phyloP scores from a whole-genome alignment of 768 basidiomycete genomes.

The Phanerodontia chrysosporium region DNA sequence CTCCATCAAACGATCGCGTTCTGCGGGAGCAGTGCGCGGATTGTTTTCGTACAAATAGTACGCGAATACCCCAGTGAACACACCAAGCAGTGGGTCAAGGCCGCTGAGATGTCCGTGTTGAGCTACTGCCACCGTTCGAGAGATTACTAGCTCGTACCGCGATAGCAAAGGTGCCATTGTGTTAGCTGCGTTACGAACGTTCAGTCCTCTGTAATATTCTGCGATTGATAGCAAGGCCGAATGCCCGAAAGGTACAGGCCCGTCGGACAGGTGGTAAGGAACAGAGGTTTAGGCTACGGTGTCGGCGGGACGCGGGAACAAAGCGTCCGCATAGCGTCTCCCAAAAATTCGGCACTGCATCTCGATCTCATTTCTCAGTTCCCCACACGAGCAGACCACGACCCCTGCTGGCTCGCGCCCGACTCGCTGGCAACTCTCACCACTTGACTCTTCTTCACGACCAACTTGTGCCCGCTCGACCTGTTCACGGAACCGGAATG shows the following conservation, averaged over 20 bases:
- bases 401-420: background rate
- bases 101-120: constrained; percentile 36
- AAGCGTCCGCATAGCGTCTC: constrained; percentile 2
- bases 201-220: background rate
- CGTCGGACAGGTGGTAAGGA: background rate
- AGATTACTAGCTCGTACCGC: constrained; percentile 31
- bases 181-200: background rate
- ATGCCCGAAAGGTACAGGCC: background rate
- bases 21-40: constrained; percentile 62
- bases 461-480: background rate
- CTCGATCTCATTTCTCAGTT: background rate
- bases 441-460: background rate
- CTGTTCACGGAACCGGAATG: constrained; percentile 28
- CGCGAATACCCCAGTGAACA: constrained; percentile 75
- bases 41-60: constrained; percentile 79
- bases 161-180: constrained; percentile 50
- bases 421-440: background rate
- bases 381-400: constrained; percentile 5
- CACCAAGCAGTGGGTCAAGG: constrained; percentile 68
- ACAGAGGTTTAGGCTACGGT: constrained; percentile 2
- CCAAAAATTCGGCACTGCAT: constrained; percentile 6
- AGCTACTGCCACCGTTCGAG: background rate
- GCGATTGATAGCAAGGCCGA: background rate
- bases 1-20: constrained; percentile 48
- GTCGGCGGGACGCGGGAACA: constrained; percentile 14